Evolutionary conservation across 805 yeast species (phyloP).

Genomic region (Lipomyces starkeyi): DNA sequence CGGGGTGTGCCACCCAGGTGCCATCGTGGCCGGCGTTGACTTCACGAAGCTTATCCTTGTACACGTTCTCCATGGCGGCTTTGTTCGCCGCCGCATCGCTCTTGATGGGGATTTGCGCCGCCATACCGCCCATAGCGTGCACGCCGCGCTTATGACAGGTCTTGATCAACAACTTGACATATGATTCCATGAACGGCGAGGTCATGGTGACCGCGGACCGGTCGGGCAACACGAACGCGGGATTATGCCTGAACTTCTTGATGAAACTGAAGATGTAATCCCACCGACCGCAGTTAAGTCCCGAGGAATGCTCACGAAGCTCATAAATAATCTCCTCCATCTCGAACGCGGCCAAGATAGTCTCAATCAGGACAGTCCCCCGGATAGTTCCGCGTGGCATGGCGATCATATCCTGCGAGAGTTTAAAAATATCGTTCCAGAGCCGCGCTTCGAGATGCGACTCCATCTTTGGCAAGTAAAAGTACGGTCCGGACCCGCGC

Average conservation of each 20-base stretch:
- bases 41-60: slow-evolving; percentile 70
- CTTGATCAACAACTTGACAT: slow-evolving; percentile 67
- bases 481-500: slow-evolving; percentile 72
- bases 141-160: slow-evolving; percentile 75
- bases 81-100: slow-evolving; percentile 64
- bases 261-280: slow-evolving; percentile 75
- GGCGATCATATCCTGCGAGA: slow-evolving; percentile 67
- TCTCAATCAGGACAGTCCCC: slow-evolving; percentile 73
- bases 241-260: slow-evolving; percentile 67
- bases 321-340: slow-evolving; percentile 80
- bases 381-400: slow-evolving; percentile 72
- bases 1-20: slow-evolving; percentile 81
- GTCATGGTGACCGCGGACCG: slow-evolving; percentile 61
- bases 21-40: slow-evolving; percentile 74
- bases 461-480: slow-evolving; percentile 78
- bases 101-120: slow-evolving; percentile 78
- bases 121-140: slow-evolving; percentile 82
- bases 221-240: slow-evolving; percentile 69
- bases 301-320: slow-evolving; percentile 72
- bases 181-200: slow-evolving; percentile 71
- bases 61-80: slow-evolving; percentile 70
- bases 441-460: slow-evolving; percentile 76
- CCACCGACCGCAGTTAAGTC: slow-evolving; percentile 80
- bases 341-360: slow-evolving; percentile 74
- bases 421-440: slow-evolving; percentile 74